Conservation (phyloP, 2,329 filamentous ascomycete genomes). For the Pseudocercospora vitis region DNA sequence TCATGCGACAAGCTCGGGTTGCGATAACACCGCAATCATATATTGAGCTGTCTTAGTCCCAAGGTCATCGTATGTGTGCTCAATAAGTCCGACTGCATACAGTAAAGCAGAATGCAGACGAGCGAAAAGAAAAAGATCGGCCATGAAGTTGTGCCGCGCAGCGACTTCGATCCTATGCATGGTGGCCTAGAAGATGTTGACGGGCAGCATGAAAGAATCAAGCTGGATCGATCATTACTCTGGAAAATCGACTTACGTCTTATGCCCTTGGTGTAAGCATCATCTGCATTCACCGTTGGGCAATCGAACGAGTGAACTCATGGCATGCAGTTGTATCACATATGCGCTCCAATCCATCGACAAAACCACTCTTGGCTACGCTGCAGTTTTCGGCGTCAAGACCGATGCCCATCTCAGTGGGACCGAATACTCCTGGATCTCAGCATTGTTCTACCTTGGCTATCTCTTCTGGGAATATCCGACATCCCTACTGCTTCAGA, state of each 20-base stretch:
- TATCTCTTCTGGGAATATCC: slow-evolving; percentile 53
- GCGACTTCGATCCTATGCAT: slow-evolving; percentile 5
- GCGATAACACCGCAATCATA: neutral
- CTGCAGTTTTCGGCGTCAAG: slow-evolving; percentile 58
- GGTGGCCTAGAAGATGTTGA: slow-evolving; percentile 2
- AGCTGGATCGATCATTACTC: slow-evolving; percentile 37
- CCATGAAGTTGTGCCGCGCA: neutral
- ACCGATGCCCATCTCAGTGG: slow-evolving; percentile 14
- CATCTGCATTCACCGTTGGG: too few species aligned
- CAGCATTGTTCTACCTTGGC: slow-evolving; percentile 49
- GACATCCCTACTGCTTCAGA: slow-evolving; percentile 45
- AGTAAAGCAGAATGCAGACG: neutral
- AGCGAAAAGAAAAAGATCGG: neutral
- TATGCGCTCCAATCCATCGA: slow-evolving; percentile 25
- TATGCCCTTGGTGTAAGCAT: slow-evolving; percentile 17
- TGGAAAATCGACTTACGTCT: slow-evolving; percentile 24
- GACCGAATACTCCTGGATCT: slow-evolving; percentile 21
- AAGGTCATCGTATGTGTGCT: too few species aligned
- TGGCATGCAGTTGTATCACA: slow-evolving; percentile 3
- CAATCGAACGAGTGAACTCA: too few species aligned
- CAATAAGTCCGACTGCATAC: too few species aligned
- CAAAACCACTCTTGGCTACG: slow-evolving; percentile 60
- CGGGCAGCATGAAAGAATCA: neutral
- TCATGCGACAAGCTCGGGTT: neutral
- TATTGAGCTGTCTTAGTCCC: too few species aligned